phyloP scores from a whole-genome alignment of 2,329 filamentous ascomycete species.

The Dothistroma septosporum region DNA sequence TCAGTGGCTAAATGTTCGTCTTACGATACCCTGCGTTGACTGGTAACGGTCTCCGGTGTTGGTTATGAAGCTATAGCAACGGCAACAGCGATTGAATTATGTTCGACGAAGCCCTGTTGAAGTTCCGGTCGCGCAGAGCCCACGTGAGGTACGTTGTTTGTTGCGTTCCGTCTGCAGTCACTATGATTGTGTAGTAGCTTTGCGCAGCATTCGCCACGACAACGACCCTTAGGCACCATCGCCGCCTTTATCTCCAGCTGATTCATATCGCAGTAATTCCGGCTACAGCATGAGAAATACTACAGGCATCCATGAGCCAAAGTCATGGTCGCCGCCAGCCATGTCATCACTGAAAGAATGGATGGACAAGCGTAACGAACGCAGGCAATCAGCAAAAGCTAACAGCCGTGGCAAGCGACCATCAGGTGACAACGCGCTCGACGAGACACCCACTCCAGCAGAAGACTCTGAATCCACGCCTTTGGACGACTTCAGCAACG shows the following conservation, averaged over 20 bases:
- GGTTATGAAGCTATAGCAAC: background rate
- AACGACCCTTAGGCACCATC: background rate
- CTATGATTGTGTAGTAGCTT: background rate
- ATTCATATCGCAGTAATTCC: background rate
- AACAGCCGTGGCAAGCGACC: background rate
- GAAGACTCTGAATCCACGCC: background rate
- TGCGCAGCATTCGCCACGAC: background rate
- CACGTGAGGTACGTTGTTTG: background rate
- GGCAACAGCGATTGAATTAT: background rate
- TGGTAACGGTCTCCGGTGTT: background rate
- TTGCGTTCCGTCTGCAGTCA: background rate
- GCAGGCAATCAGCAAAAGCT: background rate
- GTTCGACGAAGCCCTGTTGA: background rate
- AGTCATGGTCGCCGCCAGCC: background rate
- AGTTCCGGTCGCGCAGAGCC: background rate
- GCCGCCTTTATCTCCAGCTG: background rate
- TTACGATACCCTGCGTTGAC: background rate
- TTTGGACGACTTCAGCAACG: constrained; percentile 5
- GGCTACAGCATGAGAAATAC: background rate
- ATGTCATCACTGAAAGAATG: background rate
- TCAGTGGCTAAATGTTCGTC: background rate
- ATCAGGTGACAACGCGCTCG: background rate
- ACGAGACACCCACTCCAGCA: background rate
- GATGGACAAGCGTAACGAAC: background rate
- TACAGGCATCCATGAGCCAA: background rate